Evolutionary conservation across 495 filamentous ascomycete species (phyloP).

Genomic region (Neurospora sp.): DNA sequence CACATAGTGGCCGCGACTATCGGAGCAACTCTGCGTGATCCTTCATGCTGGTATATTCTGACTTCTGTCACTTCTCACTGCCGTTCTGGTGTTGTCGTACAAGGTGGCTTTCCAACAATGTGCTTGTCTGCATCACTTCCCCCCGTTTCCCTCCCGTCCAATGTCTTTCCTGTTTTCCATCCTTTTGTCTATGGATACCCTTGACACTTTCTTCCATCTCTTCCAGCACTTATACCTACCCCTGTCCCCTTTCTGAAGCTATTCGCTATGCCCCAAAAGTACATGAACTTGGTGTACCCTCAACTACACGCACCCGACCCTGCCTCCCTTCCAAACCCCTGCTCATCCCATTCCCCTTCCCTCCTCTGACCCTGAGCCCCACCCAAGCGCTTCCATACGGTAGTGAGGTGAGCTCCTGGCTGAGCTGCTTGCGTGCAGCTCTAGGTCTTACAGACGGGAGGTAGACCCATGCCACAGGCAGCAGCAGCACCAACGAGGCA

Average conservation of each 20-base stretch:
- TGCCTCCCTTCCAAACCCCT: neutral
- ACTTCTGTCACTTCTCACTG: neutral
- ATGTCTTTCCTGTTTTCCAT: neutral
- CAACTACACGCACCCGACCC: neutral
- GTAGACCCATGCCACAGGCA: neutral
- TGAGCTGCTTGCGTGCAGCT: neutral
- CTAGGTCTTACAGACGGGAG: neutral
- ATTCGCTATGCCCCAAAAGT: neutral
- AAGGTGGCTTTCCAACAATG: neutral
- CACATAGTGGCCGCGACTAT: neutral
- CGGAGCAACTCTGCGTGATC: neutral
- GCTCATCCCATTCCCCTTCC: neutral
- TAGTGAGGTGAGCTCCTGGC: neutral
- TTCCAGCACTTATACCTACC: neutral
- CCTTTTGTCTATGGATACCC: neutral
- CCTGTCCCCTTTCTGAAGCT: neutral
- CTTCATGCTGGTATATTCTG: neutral
- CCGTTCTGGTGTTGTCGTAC: neutral
- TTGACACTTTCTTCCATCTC: neutral
- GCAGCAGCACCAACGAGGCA: neutral
- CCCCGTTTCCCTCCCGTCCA: neutral
- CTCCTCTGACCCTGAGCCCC: constrained; percentile 8
- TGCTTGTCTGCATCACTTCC: neutral
- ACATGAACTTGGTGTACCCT: neutral
- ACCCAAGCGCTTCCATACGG: constrained; percentile 17